Base-by-base conservation (phyloP, 164 flowering plant genomes). In the Protea cynaroides region DNA sequence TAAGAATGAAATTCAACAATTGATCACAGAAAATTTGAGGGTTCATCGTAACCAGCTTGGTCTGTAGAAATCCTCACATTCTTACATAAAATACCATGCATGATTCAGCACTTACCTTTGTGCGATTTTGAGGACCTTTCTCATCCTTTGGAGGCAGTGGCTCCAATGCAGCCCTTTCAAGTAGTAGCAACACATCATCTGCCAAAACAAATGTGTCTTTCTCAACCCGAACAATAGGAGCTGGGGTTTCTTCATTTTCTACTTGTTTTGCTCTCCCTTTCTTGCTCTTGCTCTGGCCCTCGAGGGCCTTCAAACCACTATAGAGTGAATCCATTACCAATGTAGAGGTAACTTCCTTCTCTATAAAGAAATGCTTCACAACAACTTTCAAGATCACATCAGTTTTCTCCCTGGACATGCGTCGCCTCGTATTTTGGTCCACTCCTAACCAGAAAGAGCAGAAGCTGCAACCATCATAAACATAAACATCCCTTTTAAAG, bases 311-410 rank as follows among this genome's bases (percentile, higher is more conserved):
- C 73, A 92, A 69, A 54, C 98, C 98, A 83, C 98, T 92, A 66
- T 88, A 92, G 63, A 92, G 77, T 53, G 98, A 92, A 81, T 92
- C 98, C 98, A 92, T 92, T 18, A 92, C 96, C 85, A 92, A 78
- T 56, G 98, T 92, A 54, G 98, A 92, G 36, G 96, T 87, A 62
- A 92, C 98, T 80, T 92, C 98, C 81, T 92, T 90, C 78, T 90
- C 97, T 78, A 92, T 83, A 64, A 92, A 92, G 69, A 90, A 92
- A 47, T 87, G 87, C 64, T 88, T 92, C 24, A 92, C 96, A 68
- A 88, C 88, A 15, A 81, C 84, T 83, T 88, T 92, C 78, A 90
- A 75, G 44, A 92, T 86, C 44, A 76, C 78, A 74, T 92, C 96
- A 25, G 81, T 66, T 78, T 82, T 90, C 78, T 90, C 98, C 73